Percentiles rank a stretch among this genome's conserved stretches.
Evolutionary conservation across 345 rosid genomes (phyloP).

Genomic region (Jatropha curcas): DNA sequence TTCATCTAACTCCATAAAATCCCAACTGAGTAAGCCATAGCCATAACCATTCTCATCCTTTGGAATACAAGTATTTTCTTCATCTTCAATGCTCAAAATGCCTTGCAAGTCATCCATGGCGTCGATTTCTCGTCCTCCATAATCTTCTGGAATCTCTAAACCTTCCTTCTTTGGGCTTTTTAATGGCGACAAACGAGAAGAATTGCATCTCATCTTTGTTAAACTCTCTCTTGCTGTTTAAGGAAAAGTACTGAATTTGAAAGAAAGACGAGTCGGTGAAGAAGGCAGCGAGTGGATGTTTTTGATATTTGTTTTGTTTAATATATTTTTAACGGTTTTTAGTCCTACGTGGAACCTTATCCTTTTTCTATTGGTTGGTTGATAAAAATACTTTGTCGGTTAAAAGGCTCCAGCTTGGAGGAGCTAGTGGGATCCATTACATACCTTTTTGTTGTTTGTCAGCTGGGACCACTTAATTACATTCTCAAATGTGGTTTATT

Average conservation of each 20-base stretch:
- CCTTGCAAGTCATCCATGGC: conserved; percentile 35
- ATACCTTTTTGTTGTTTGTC: conserved; percentile 5
- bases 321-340: background rate
- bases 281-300: background rate
- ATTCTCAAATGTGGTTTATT: background rate
- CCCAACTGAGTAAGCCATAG: conserved; percentile 31
- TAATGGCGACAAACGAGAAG: conserved; percentile 28
- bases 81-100: conserved; percentile 32
- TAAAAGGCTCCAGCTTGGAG: conserved; percentile 25
- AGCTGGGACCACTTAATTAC: conserved; percentile 9
- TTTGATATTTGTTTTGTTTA: background rate
- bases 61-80: conserved; percentile 16
- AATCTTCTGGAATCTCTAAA: conserved; percentile 28
- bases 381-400: conserved; percentile 13
- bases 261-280: background rate
- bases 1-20: conserved; percentile 41
- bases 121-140: conserved; percentile 18
- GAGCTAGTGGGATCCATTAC: background rate
- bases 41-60: background rate
- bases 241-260: background rate
- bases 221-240: background rate
- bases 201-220: conserved; percentile 29
- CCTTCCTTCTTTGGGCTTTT: conserved; percentile 50
- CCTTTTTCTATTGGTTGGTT: conserved; percentile 32
- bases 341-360: conserved; percentile 35